Evolutionary conservation across 2,329 filamentous ascomycete genomes (phyloP).

Genomic region (Lecanosticta acicola): DNA sequence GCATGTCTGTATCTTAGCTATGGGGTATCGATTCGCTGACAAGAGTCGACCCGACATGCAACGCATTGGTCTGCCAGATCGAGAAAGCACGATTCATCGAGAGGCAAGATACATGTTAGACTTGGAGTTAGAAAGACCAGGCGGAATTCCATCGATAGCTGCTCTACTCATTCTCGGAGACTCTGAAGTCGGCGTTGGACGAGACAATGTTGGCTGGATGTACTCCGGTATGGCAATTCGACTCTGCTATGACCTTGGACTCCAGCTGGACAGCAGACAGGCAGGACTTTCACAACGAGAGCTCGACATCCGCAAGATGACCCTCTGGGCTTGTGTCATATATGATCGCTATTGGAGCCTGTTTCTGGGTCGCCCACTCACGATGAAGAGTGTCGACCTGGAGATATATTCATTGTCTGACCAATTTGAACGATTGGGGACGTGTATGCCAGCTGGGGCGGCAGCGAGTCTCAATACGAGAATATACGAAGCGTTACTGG

Average conservation of each 20-base stretch:
- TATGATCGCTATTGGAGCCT: slow-evolving; percentile 27
- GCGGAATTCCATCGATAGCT: slow-evolving; percentile 24
- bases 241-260: slow-evolving; percentile 23
- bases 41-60: slow-evolving; percentile 23
- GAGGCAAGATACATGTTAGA: slow-evolving; percentile 27
- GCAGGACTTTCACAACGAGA: slow-evolving; percentile 21
- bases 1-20: slow-evolving; percentile 25
- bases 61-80: slow-evolving; percentile 19
- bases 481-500: slow-evolving; percentile 26
- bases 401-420: slow-evolving; percentile 23
- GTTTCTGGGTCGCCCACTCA: slow-evolving; percentile 24
- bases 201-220: slow-evolving; percentile 27
- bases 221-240: slow-evolving; percentile 27
- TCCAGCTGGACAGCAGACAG: slow-evolving; percentile 25
- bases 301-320: slow-evolving; percentile 23
- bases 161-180: slow-evolving; percentile 24
- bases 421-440: slow-evolving; percentile 23
- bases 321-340: slow-evolving; percentile 26
- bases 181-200: slow-evolving; percentile 21
- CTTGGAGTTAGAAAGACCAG: slow-evolving; percentile 23
- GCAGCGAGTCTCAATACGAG: slow-evolving; percentile 22
- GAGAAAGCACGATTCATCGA: slow-evolving; percentile 23
- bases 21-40: slow-evolving; percentile 24
- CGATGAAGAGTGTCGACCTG: slow-evolving; percentile 24
- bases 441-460: slow-evolving; percentile 21